These are phyloP conservation scores for Lepidium sativum DNA, from an alignment of 345 rosid species.

Conservation along the genomic window DNA sequence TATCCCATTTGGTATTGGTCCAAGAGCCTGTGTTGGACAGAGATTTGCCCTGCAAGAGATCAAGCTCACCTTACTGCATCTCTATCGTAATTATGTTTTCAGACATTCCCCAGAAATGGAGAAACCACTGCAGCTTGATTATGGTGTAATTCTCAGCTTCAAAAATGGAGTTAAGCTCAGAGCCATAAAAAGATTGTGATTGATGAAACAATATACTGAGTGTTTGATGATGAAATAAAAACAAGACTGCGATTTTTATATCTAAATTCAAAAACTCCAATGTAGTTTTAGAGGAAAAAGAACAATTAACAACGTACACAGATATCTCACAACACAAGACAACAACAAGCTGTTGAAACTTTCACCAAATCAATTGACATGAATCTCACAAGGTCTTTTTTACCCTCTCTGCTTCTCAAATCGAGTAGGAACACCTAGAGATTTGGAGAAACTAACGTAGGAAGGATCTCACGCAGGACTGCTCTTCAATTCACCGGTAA, in stretches of 20 bases:
- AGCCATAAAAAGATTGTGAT: conserved; percentile 43
- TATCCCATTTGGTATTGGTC: conserved; percentile 90
- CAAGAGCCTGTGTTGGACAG: conserved; percentile 82
- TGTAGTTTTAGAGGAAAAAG: conserved; percentile 5
- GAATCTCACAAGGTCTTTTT: conserved; percentile 20
- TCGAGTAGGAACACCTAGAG: conserved; percentile 34
- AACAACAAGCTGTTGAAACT: conserved; percentile 60
- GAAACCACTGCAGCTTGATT: conserved; percentile 67
- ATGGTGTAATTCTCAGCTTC: conserved; percentile 78
- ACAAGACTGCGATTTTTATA: neutral
- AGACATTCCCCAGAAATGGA: conserved; percentile 78
- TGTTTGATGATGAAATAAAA: neutral
- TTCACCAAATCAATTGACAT: conserved; percentile 1
- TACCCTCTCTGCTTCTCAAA: conserved; percentile 32
- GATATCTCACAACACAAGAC: conserved; percentile 25
- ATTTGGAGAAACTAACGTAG: conserved; percentile 39
- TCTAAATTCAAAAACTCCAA: conserved; percentile 25
- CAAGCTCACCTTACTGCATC: conserved; percentile 62
- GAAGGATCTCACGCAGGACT: conserved; percentile 37
- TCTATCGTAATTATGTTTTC: conserved; percentile 55
- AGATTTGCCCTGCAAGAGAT: conserved; percentile 72
- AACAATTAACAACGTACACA: conserved; percentile 25
- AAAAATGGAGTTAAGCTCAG: conserved; percentile 73
- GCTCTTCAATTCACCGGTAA: conserved; percentile 34
- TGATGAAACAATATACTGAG: conserved; percentile 3